Conservation (phyloP, 768 basidiomycete species). For the Cubamyces sp. region DNA sequence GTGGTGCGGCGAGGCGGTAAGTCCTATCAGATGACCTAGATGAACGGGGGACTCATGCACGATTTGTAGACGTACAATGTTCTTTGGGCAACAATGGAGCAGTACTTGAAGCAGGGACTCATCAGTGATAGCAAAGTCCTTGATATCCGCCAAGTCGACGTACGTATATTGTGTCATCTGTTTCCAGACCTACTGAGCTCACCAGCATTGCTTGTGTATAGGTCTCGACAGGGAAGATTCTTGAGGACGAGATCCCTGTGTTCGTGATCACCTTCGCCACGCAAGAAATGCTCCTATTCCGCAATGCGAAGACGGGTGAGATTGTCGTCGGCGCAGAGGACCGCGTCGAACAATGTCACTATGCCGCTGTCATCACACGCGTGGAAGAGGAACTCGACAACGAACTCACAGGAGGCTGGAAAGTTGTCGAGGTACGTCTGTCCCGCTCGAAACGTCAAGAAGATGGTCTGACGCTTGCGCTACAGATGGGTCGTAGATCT, state of each 20-base stretch:
- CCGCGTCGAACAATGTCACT: constrained; percentile 90
- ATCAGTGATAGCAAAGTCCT: constrained; percentile 92
- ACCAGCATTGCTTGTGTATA: constrained; percentile 33
- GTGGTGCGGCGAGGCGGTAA: constrained; percentile 96
- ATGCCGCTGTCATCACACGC: constrained; percentile 90
- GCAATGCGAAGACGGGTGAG: constrained; percentile 88
- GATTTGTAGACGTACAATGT: constrained; percentile 86
- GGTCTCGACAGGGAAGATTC: constrained; percentile 85
- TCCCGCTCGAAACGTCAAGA: not conserved
- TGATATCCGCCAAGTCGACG: constrained; percentile 97
- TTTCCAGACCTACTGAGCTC: not conserved
- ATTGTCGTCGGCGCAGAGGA: constrained; percentile 86
- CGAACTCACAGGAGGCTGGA: constrained; percentile 97
- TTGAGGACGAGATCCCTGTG: constrained; percentile 89
- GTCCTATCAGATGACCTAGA: constrained; percentile 35
- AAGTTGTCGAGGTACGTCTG: constrained; percentile 84
- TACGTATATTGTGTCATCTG: constrained; percentile 42
- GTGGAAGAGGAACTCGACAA: constrained; percentile 87
- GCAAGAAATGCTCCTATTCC: constrained; percentile 92
- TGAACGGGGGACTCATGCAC: not conserved
- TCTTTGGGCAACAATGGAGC: constrained; percentile 97
- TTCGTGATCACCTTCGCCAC: constrained; percentile 92
- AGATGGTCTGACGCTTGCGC: constrained; percentile 2
- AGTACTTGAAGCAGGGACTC: constrained; percentile 88
- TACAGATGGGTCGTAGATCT: constrained; percentile 55